A percentile compares a stretch with the other conserved stretches of the same genome.
These are phyloP conservation scores for Leccinum angustisporum DNA, from an alignment of 1,284 basidiomycete species.

Conservation along the genomic window DNA sequence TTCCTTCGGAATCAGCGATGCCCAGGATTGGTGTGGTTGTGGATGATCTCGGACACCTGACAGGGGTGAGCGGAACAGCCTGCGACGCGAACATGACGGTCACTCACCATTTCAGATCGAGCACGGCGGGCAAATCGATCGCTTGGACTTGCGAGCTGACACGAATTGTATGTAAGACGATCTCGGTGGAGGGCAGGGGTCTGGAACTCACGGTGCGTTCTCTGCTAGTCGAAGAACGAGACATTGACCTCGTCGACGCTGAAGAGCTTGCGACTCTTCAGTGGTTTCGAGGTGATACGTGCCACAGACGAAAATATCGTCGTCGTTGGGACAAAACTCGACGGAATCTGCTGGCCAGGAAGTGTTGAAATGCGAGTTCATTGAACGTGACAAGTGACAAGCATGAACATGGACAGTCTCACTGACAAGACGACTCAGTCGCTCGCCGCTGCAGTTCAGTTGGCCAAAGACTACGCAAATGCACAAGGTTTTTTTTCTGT, in stretches of 20 bases:
- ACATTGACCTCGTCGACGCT: conserved; percentile 62
- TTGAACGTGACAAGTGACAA: conserved; percentile 11
- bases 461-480: conserved; percentile 82
- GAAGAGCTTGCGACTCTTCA: conserved; percentile 17
- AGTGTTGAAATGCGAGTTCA: conserved; percentile 54
- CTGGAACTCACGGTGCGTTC: conserved; percentile 12
- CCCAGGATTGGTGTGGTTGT: conserved; percentile 52
- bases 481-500: conserved; percentile 55
- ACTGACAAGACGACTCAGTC: conserved; percentile 78
- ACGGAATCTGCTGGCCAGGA: conserved; percentile 84
- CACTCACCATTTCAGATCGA: conserved; percentile 89
- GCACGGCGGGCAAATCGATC: conserved; percentile 76
- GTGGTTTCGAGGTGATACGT: conserved; percentile 72
- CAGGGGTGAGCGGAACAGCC: conserved; percentile 3
- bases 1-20: conserved; percentile 84
- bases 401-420: conserved; percentile 68
- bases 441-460: conserved; percentile 67
- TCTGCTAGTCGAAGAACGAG: conserved; percentile 56
- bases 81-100: conserved; percentile 3
- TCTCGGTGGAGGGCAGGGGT: not conserved
- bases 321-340: conserved; percentile 80
- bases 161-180: conserved; percentile 4
- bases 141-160: conserved; percentile 65
- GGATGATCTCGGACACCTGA: conserved; percentile 57
- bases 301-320: conserved; percentile 79